Base-by-base conservation (phyloP, 768 basidiomycete species). In the Hypsizygus marmoreus region DNA sequence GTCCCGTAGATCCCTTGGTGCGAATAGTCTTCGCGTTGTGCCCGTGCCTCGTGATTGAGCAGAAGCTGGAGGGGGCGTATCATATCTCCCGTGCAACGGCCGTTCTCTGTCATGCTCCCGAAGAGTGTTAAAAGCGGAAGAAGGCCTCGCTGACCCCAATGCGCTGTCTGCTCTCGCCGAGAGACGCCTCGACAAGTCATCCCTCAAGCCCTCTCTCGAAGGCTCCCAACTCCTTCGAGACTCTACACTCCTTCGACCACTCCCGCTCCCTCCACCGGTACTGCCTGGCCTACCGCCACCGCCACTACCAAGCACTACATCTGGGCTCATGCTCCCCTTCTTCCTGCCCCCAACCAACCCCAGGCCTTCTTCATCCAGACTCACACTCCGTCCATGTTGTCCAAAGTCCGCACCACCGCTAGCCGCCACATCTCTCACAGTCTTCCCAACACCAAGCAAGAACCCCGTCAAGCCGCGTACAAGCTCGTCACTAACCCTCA, bases 391-490 rank as follows among this genome's bases (percentile, higher is more conserved):
- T 25, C 64, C 64, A 63, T 82, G 80, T 31, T 73, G 59, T 38
- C 68, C 69, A 16, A n/a, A n/a, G n/a, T 63, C 62, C 35, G 54
- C 64, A 1, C 59, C 62, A 36, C 50, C 57, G 13, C 59, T 63
- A 20, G 56, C 59, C 19, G 62, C 65, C 17, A 74, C 62, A 41
- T 91, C 89, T 48, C 81, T 75, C 47, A 91, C 61, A 9, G 86
- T 72, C 61, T 79, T 80, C 24, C 91, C 88, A 5, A 86, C 73
- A 24, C 86, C 84, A n/a, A 91, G 67, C 53, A 92, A 64, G 47
- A 92, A 80, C 31, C 81, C 83, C 6, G 90, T 92, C 61, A 88
- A 70, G 6, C 80, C 82, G 43, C 91, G 70, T 3, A 91, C 84
- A 35, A 91, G 70, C 60, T 92, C 90, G 60, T 92, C 91, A 49